Evolutionary conservation across 192 early-diverging fungal species (phyloP), one percentile per base, ranked within the genome.

Genomic region (Endogone sp.): DNA sequence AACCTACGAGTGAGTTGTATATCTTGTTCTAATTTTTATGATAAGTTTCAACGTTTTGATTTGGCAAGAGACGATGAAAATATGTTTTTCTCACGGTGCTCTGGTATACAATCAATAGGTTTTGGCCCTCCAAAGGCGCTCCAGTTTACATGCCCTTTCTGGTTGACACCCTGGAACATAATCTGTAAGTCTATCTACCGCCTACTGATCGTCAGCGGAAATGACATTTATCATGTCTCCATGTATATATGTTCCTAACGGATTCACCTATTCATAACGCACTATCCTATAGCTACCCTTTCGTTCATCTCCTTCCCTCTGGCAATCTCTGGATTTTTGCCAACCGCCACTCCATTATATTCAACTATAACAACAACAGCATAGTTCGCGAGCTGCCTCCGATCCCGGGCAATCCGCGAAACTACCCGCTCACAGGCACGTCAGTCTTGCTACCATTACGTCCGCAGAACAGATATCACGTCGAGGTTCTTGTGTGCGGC

Each of bases 401-500:
- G 21, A 75, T 86, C 16, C 80, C 77, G 10, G 84, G 82, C 8
- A 72, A 70, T 29, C 64, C 75, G 54, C 73, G 85, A 10, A 78
- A 74, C 3, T 89, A 89, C 70, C 88, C 88, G 2, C 62, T 81
- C 23, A 83, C 88, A 49, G 87, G 82, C 9, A 77, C 82, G 8
- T 79, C 82, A 1, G 74, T 84, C 3, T 58, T 90, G 69, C 64
- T 90, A 9, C 87, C 89, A 9, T 54, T 90, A 61, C 67, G 75
- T 21, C 82, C 84, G 3, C 70, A 73, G 49, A 84, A 88, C 54
- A 76, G 87, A 72, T 86, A 88, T 71, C 76, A 75, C 9, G 76
- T 82, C 2, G 72, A 81, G 63, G 71, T 90, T 9, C 67, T 90
- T 24, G 69, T 90, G 27, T 90, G 89, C 64, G 89, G 89, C 54